A percentile compares a stretch with the other conserved stretches of the same genome.
phyloP scores from a whole-genome alignment of 345 rosid species.

The Arabidopsis thaliana region DNA sequence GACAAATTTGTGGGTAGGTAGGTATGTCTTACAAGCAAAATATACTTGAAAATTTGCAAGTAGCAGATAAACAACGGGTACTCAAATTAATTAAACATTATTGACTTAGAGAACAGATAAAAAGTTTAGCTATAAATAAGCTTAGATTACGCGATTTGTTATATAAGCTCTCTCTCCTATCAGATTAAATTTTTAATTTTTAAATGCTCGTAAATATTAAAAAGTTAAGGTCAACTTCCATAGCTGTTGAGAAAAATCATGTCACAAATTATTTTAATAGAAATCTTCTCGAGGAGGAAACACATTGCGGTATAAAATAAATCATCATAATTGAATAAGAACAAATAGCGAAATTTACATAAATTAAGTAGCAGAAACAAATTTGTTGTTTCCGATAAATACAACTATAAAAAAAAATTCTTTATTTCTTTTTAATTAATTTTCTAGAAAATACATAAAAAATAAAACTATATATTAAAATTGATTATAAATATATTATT shows the following conservation, averaged over 20 bases:
- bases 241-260: constrained; percentile 27
- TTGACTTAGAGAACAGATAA: constrained; percentile 16
- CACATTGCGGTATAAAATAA: background rate
- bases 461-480: too few species aligned
- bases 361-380: background rate
- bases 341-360: background rate
- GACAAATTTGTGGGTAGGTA: constrained; percentile 13
- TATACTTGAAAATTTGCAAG: constrained; percentile 25
- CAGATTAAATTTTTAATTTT: constrained; percentile 14
- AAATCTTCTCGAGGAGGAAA: constrained; percentile 27
- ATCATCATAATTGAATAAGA: background rate
- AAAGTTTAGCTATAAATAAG: constrained; percentile 3
- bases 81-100: constrained; percentile 8
- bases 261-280: constrained; percentile 15
- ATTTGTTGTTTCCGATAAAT: background rate
- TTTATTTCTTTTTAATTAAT: too few species aligned
- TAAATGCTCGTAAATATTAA: background rate
- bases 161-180: constrained; percentile 44
- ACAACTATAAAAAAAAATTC: background rate
- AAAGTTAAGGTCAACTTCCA: constrained; percentile 40
- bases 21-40: constrained; percentile 43
- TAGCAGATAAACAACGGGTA: constrained; percentile 22
- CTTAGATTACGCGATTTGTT: constrained; percentile 5
- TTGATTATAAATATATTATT: too few species aligned
- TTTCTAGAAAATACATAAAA: too few species aligned